Evolutionary conservation across 495 filamentous ascomycete genomes (phyloP), one percentile per base, ranked within the genome.

Genomic region (Podospora sp.): DNA sequence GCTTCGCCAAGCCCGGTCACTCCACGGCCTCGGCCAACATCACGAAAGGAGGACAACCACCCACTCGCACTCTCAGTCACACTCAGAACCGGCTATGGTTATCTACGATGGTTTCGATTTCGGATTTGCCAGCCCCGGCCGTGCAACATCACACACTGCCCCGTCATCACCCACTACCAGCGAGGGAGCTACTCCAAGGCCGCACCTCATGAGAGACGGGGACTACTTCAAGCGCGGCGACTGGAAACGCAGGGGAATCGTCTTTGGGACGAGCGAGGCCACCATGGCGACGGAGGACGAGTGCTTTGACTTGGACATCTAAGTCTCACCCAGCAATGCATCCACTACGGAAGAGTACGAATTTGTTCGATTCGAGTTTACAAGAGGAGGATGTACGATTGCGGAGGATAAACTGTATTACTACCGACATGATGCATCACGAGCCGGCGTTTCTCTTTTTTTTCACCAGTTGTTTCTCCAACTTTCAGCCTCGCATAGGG

Each of bases 241-340:
- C 14, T 84, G 82, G 82, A 84, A 84, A 74, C 72, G 82, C 22
- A 65, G 78, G 21, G 82, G 82, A 29, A 80, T 84, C 63, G 78
- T 84, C 62, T 84, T 84, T 68, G 70, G 73, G 25, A 66, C 75
- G 24, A 11, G 52, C 40, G 40, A 46, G n/a, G 60, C 59, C 9
- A 49, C 57, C 35, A 46, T 69, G 65, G 72, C 70, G 1, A 57
- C 59, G 25, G 74, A 72, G 63, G 73, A 76, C n/a, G 75, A 77
- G 55, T 56, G 49, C 12, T 77, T 72, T 33, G 71, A 77, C 33
- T 62, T 71, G 27, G 75, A 74, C 49, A 20, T 59, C 11, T 4
- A 46, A 11, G 14, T 46, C 11, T 46, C 2, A 46, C 9, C 2
- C 40, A 46, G 3, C 40, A 46, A 6, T 2, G 14, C 40, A 14